phyloP scores from a whole-genome alignment of 2,329 filamentous ascomycete genomes.

The Microcera coccophila region DNA sequence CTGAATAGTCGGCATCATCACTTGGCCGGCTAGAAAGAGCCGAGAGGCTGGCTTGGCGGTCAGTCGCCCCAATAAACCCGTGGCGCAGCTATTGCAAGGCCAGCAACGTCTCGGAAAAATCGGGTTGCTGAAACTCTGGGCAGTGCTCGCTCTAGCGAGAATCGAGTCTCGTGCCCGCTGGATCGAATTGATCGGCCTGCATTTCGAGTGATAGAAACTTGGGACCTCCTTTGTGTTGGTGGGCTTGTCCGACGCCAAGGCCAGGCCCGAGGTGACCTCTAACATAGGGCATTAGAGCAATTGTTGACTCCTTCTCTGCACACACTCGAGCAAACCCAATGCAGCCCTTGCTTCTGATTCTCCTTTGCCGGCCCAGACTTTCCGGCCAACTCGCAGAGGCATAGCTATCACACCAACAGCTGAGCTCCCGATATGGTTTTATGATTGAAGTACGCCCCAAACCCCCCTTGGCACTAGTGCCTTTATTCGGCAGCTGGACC shows the following conservation, averaged over 20 bases:
- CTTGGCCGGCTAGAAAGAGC: slow-evolving; percentile 28
- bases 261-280: too few relatives aligned
- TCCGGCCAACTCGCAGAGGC: slow-evolving; percentile 5
- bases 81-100: slow-evolving; percentile 25
- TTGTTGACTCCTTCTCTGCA: neutral
- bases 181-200: too few relatives aligned
- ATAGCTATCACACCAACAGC: slow-evolving; percentile 9
- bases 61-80: slow-evolving; percentile 27
- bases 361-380: slow-evolving; percentile 1
- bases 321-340: neutral
- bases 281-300: too few relatives aligned
- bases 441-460: slow-evolving; percentile 25
- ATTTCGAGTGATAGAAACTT: too few relatives aligned
- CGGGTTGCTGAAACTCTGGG: slow-evolving; percentile 15
- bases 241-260: too few relatives aligned
- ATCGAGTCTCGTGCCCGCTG: too few relatives aligned
- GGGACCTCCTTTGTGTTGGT: too few relatives aligned
- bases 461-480: slow-evolving; percentile 25
- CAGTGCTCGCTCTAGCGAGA: too few relatives aligned
- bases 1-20: slow-evolving; percentile 20
- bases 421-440: slow-evolving; percentile 24
- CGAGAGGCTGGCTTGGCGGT: slow-evolving; percentile 31
- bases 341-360: neutral
- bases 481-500: slow-evolving; percentile 26
- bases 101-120: slow-evolving; percentile 27